Conservation (phyloP, 2,329 filamentous ascomycete species). For the Fulvia fulva region DNA sequence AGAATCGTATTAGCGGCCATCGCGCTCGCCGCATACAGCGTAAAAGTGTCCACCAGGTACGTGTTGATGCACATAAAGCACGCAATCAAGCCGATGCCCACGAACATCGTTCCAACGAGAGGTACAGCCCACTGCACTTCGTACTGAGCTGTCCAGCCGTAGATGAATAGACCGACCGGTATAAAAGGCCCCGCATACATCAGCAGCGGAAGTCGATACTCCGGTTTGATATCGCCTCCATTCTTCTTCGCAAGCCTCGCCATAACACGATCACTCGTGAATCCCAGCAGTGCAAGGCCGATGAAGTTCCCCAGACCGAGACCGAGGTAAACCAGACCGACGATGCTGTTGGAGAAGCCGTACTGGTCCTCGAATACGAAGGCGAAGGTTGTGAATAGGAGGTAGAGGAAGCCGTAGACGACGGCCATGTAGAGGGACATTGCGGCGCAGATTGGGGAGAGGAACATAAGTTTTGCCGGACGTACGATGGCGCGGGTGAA, state of each 20-base stretch:
- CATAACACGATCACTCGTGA: conserved; percentile 15
- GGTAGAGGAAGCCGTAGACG: conserved; percentile 28
- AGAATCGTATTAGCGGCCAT: conserved; percentile 63
- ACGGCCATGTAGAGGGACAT: conserved; percentile 26
- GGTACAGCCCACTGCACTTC: conserved; percentile 23
- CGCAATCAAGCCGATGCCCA: conserved; percentile 27
- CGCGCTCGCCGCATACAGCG: conserved; percentile 58
- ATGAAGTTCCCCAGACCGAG: conserved; percentile 22
- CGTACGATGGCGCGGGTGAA: conserved; percentile 47
- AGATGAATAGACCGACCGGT: conserved; percentile 20
- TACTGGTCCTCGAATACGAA: conserved; percentile 23
- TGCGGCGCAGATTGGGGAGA: conserved; percentile 24
- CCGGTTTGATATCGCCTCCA: conserved; percentile 13
- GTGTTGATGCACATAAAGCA: conserved; percentile 38
- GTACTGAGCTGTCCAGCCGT: conserved; percentile 23
- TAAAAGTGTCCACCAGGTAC: conserved; percentile 63
- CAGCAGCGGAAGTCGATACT: conserved; percentile 20
- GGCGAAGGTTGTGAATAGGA: conserved; percentile 26
- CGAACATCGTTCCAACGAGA: conserved; percentile 26
- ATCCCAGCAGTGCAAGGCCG: conserved; percentile 12
- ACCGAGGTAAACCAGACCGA: conserved; percentile 24
- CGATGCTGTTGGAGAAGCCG: conserved; percentile 19
- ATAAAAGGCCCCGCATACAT: conserved; percentile 18
- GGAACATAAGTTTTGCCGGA: conserved; percentile 42
- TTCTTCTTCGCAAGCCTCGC: conserved; percentile 10